phyloP scores from a whole-genome alignment of 169 alveolate genomes.

The Pseudocohnilembus persalinus region DNA sequence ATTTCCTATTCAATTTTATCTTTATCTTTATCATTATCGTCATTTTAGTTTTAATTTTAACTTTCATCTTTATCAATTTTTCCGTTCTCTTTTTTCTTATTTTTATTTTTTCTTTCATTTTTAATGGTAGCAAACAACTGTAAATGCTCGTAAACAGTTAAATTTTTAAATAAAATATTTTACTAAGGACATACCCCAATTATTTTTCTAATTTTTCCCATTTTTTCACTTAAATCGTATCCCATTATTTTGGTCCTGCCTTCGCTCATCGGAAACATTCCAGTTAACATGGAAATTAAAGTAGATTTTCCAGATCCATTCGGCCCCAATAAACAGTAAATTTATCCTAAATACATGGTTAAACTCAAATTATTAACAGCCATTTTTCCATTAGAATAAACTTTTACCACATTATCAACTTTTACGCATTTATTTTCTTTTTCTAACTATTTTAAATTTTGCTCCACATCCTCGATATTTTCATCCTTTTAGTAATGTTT shows the following conservation, averaged over 20 bases:
- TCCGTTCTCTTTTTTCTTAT: slow-evolving; percentile 59
- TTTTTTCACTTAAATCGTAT: slow-evolving; percentile 35
- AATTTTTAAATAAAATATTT: slow-evolving; percentile 76
- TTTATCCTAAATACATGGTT: slow-evolving; percentile 81
- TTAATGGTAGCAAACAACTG: slow-evolving; percentile 77
- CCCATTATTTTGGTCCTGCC: slow-evolving; percentile 52
- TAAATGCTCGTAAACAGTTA: slow-evolving; percentile 84
- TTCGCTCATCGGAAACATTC: slow-evolving; percentile 62
- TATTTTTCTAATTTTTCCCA: slow-evolving; percentile 62
- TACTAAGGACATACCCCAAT: slow-evolving; percentile 90
- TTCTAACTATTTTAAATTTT: too few relatives aligned
- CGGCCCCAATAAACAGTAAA: slow-evolving; percentile 86
- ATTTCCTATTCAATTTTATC: too few relatives aligned
- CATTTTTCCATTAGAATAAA: slow-evolving; percentile 53
- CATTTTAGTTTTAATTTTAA: too few relatives aligned
- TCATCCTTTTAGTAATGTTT: too few relatives aligned
- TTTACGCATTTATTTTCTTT: too few relatives aligned
- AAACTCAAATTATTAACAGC: slow-evolving; percentile 69
- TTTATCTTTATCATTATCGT: too few relatives aligned
- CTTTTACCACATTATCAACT: slow-evolving; percentile 54
- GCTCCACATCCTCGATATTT: too few relatives aligned
- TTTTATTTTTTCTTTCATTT: slow-evolving; percentile 38
- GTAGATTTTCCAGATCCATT: slow-evolving; percentile 92
- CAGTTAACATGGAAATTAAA: slow-evolving; percentile 75
- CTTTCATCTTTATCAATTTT: too few relatives aligned